These are phyloP conservation scores for Penicillium carneum DNA, from an alignment of 2,329 filamentous ascomycete species.

Conservation along the genomic window DNA sequence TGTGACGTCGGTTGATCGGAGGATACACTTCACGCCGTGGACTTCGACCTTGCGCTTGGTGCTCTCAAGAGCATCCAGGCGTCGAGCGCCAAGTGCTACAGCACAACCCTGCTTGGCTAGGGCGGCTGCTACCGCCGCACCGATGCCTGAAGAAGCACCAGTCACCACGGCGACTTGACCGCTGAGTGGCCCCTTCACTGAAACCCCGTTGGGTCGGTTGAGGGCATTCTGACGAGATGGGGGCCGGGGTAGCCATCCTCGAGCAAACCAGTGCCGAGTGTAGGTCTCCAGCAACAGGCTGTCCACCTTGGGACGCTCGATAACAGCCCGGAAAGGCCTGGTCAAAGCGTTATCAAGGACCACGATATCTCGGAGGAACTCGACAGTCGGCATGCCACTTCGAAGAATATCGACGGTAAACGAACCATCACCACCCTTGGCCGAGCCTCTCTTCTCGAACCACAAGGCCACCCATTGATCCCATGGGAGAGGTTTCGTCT, in stretches of 20 bases:
- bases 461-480: conserved; percentile 78
- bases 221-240: conserved; percentile 61
- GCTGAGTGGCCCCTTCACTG: conserved; percentile 65
- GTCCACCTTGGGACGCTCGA: conserved; percentile 74
- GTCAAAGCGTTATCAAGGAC: conserved; percentile 76
- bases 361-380: conserved; percentile 73
- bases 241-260: conserved; percentile 74
- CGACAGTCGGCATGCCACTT: conserved; percentile 78
- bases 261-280: conserved; percentile 78
- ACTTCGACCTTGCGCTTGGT: conserved; percentile 68
- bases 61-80: conserved; percentile 70
- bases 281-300: conserved; percentile 76
- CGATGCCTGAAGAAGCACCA: conserved; percentile 80
- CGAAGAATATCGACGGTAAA: conserved; percentile 82
- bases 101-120: conserved; percentile 75
- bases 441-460: conserved; percentile 71
- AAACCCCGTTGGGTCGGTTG: conserved; percentile 54
- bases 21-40: conserved; percentile 69
- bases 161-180: conserved; percentile 78
- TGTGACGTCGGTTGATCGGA: conserved; percentile 76
- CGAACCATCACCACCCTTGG: conserved; percentile 71
- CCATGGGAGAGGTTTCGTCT: conserved; percentile 70
- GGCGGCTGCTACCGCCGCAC: conserved; percentile 73
- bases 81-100: conserved; percentile 74
- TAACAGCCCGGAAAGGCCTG: conserved; percentile 62